Base-by-base conservation (phyloP, 1,139 yeast genomes). In the Candida tropicalis region DNA sequence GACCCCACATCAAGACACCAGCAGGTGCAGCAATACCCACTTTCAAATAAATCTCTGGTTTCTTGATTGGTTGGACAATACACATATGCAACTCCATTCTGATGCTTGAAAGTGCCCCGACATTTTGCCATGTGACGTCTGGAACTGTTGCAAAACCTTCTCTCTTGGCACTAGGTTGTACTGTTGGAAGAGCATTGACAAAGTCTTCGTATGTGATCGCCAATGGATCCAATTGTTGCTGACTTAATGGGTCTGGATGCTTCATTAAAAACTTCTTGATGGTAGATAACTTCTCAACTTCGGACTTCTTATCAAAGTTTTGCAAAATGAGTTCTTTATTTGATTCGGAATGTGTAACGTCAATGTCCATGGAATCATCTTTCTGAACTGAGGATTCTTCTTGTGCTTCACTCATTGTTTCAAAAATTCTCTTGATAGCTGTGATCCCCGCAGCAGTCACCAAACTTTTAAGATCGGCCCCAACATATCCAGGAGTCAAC, bases 81-180 rank as follows among this genome's bases (percentile, higher is more conserved):
- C 98, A 96, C 93, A 91, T 90, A 59, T 93, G 97, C 25, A 93
- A 70, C 62, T 95, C 99, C 63, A 88, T 84, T 53, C 99, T 76
- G 27, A 90, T 84, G 12, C 79, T 76, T 13, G 79, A 67, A 49
- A 93, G 73, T 0, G 99, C 99, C 46, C 99, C 99, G 28, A 93
- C 96, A 59, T 85, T 88, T 6, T 83, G 79, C 99, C 99, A 93
- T 7, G 96, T 82, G 3, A 93, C 97, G 62, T 93, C 98, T 0
- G 99, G 99, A 9, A 95, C 96, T 0, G 99, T 95, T 1, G 99
- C 97, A 66, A 93, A 95, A 1, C 99, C 99, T 71, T 93, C 99
- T 62, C 99, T 83, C 60, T 91, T 93, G 2, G 97, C 96, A 0
- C 97, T 89, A 11, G 99, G 99, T 66, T 95, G 99, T 29, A 93